Evolutionary conservation across 1,284 basidiomycete genomes (phyloP).

Genomic region (Trichosporon coremiiforme): DNA sequence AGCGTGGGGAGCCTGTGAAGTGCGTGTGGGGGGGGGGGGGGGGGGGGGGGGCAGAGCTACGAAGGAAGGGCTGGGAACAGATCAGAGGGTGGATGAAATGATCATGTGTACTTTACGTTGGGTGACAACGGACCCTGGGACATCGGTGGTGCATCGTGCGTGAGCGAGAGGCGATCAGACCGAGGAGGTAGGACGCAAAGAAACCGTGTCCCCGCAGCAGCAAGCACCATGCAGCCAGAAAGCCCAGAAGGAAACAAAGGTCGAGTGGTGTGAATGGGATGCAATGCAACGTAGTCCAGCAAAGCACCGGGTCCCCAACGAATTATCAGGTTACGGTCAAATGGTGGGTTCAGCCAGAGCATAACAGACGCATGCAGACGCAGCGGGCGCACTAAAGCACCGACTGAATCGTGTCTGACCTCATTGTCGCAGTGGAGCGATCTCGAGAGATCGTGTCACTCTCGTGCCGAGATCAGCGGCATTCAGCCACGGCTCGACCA

Average conservation of each 20-base stretch:
- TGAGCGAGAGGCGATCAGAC: too few relatives aligned
- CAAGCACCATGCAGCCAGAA: not conserved
- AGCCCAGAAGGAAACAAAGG: too few relatives aligned
- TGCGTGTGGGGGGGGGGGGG: too few relatives aligned
- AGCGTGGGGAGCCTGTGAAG: not conserved
- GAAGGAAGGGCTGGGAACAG: not conserved
- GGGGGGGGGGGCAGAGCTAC: not conserved
- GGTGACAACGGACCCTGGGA: not conserved
- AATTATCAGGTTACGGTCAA: conserved; percentile 6
- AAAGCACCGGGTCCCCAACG: not conserved
- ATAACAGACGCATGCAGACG: too few relatives aligned
- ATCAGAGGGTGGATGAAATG: conserved; percentile 10
- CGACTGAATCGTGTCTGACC: not conserved
- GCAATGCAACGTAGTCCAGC: not conserved
- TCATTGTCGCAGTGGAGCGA: not conserved
- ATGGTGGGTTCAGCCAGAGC: conserved; percentile 4
- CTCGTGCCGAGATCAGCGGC: not conserved
- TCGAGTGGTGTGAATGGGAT: not conserved
- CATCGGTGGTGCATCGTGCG: not conserved
- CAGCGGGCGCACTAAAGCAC: too few relatives aligned
- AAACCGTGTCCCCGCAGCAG: too few relatives aligned
- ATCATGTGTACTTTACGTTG: conserved; percentile 9
- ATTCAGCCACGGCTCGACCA: not conserved
- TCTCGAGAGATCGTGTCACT: not conserved
- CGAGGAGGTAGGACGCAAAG: too few relatives aligned